These are phyloP conservation scores for Microcyclospora tardicrescens DNA, from an alignment of 2,329 filamentous ascomycete genomes.

Conservation along the genomic window DNA sequence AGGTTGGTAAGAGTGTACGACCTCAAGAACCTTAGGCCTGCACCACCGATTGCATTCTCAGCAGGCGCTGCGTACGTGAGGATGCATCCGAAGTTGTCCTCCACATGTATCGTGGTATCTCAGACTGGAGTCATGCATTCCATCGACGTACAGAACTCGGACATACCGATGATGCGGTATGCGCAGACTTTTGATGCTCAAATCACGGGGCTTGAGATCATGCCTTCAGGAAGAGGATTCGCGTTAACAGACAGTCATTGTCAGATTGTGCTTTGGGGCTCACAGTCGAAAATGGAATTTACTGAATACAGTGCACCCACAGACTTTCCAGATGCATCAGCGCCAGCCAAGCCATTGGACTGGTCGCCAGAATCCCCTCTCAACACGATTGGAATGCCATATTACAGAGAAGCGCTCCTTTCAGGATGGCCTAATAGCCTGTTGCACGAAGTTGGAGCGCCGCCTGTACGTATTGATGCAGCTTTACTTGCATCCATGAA, in stretches of 20 bases:
- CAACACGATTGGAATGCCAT: slow-evolving; percentile 79
- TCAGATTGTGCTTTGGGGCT: slow-evolving; percentile 77
- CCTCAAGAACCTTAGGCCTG: slow-evolving; percentile 73
- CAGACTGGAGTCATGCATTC: slow-evolving; percentile 90
- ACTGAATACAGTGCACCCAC: slow-evolving; percentile 67
- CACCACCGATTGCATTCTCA: slow-evolving; percentile 84
- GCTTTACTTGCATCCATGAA: slow-evolving; percentile 57
- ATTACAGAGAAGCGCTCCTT: slow-evolving; percentile 75
- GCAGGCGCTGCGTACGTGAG: slow-evolving; percentile 87
- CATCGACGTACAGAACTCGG: slow-evolving; percentile 87
- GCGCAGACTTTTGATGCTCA: slow-evolving; percentile 60
- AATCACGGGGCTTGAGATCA: slow-evolving; percentile 70
- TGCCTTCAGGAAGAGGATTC: slow-evolving; percentile 75
- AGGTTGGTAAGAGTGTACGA: slow-evolving; percentile 93
- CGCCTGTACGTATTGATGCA: slow-evolving; percentile 61
- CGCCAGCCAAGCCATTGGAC: slow-evolving; percentile 35
- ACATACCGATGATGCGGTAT: slow-evolving; percentile 73
- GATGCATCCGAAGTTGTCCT: slow-evolving; percentile 92
- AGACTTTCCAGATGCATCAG: slow-evolving; percentile 59
- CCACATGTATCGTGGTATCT: slow-evolving; percentile 85
- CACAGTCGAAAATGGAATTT: slow-evolving; percentile 72
- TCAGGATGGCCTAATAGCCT: slow-evolving; percentile 83
- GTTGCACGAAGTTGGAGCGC: slow-evolving; percentile 72
- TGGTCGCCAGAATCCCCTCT: slow-evolving; percentile 56
- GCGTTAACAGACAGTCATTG: slow-evolving; percentile 69